Conservation (phyloP, 768 basidiomycete species). For the Tylopilus cervinicoccineus region DNA sequence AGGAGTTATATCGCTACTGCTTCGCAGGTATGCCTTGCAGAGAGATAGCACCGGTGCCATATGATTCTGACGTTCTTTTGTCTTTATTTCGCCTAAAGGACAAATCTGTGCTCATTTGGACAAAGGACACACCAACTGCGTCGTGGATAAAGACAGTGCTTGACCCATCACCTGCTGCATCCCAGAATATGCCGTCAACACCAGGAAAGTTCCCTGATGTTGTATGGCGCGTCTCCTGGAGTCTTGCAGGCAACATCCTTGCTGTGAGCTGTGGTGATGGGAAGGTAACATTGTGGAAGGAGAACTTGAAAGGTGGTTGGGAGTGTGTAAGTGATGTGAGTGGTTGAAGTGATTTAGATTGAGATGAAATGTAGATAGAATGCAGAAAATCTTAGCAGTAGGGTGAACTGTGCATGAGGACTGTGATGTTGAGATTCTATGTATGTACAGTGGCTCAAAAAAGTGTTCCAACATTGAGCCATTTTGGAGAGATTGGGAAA, state of each 20-base stretch:
- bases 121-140: slow-evolving; percentile 69
- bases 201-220: slow-evolving; percentile 92
- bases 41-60: background rate
- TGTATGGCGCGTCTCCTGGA: slow-evolving; percentile 99
- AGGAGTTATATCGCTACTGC: slow-evolving; percentile 95
- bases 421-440: too few relatives aligned
- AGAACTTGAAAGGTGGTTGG: slow-evolving; percentile 91
- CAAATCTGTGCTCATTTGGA: slow-evolving; percentile 89
- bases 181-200: slow-evolving; percentile 41
- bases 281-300: slow-evolving; percentile 98
- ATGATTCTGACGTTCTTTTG: background rate
- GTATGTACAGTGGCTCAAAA: too few relatives aligned
- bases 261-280: slow-evolving; percentile 98
- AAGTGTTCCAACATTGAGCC: too few relatives aligned
- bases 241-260: slow-evolving; percentile 90
- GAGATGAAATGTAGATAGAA: too few relatives aligned
- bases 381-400: too few relatives aligned
- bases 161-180: slow-evolving; percentile 57
- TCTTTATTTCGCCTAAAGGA: slow-evolving; percentile 39
- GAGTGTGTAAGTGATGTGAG: slow-evolving; percentile 96
- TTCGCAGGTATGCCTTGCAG: slow-evolving; percentile 57
- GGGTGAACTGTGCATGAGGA: too few relatives aligned
- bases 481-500: too few relatives aligned
- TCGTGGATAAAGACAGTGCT: slow-evolving; percentile 80
- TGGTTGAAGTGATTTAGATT: slow-evolving; percentile 51